A percentile compares a stretch with the other conserved stretches of the same genome.
These are phyloP conservation scores for Salix udensis DNA, from an alignment of 345 rosid species.

Conservation along the genomic window DNA sequence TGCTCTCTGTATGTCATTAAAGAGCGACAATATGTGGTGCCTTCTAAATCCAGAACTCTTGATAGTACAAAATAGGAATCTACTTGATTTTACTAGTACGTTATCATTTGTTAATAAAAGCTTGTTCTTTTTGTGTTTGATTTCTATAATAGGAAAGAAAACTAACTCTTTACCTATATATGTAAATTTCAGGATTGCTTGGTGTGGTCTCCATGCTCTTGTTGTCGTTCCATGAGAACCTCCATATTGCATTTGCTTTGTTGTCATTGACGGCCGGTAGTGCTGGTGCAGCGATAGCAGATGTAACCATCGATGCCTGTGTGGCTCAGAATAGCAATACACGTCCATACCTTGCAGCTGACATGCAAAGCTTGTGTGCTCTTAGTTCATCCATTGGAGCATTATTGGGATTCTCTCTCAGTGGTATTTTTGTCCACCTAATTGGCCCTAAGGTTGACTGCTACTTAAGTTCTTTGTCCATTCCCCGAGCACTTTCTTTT, in stretches of 20 bases:
- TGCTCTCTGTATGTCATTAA: background rate
- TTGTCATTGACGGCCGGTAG: constrained; percentile 65
- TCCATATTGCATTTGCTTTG: constrained; percentile 67
- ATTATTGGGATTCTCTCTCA: constrained; percentile 66
- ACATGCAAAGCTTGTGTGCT: constrained; percentile 91
- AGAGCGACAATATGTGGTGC: background rate
- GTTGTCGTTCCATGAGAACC: constrained; percentile 56
- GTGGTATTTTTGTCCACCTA: constrained; percentile 82
- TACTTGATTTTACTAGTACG: background rate
- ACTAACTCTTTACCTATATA: background rate
- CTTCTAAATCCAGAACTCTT: background rate
- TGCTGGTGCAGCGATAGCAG: constrained; percentile 80
- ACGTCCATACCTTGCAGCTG: constrained; percentile 74
- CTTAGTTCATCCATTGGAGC: constrained; percentile 74
- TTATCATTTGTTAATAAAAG: background rate
- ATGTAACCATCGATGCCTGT: constrained; percentile 94
- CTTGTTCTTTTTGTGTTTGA: background rate
- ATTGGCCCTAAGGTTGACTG: constrained; percentile 74
- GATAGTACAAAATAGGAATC: background rate
- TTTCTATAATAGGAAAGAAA: background rate
- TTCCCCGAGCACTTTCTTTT: background rate
- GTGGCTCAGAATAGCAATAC: constrained; percentile 77
- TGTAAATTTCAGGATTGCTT: constrained; percentile 55
- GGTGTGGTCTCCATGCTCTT: constrained; percentile 66
- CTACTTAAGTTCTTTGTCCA: background rate